phyloP scores from a whole-genome alignment of 345 rosid species.

The Isatis tinctoria region DNA sequence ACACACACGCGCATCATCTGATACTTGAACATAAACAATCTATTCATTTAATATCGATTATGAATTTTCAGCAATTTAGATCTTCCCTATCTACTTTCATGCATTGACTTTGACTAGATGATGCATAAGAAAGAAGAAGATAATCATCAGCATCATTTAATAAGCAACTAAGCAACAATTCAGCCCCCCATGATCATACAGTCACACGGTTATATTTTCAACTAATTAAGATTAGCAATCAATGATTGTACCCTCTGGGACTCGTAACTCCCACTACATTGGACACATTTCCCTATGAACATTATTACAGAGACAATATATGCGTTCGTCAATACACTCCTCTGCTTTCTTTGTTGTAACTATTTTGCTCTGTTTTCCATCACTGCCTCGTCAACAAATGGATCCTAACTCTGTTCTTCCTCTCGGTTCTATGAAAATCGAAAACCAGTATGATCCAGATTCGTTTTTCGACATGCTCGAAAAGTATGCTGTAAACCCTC shows the following conservation, averaged over 20 bases:
- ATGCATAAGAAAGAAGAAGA: not conserved
- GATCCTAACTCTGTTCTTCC: not conserved
- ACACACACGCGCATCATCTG: not conserved
- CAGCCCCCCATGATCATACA: slow-evolving; percentile 28
- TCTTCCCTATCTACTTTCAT: slow-evolving; percentile 10
- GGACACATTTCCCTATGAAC: slow-evolving; percentile 23
- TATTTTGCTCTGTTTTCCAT: not conserved
- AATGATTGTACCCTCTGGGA: slow-evolving; percentile 25
- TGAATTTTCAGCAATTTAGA: not conserved
- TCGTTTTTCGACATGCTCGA: slow-evolving; percentile 18
- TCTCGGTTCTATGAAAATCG: not conserved
- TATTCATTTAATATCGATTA: not conserved
- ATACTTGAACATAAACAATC: not conserved
- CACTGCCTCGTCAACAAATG: not conserved
- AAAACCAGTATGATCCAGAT: slow-evolving; percentile 14
- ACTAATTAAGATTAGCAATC: not conserved
- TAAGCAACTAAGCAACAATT: slow-evolving; percentile 9
- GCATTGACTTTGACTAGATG: slow-evolving; percentile 29
- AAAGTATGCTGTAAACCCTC: not conserved
- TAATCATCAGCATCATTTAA: not conserved
- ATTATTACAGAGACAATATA: not conserved
- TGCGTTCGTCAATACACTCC: not conserved
- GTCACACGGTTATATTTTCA: slow-evolving; percentile 3
- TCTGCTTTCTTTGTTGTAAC: not conserved
- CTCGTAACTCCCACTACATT: slow-evolving; percentile 26